Conservation (phyloP, 352 stramenopile species). For the Plasmopara halstedii region DNA sequence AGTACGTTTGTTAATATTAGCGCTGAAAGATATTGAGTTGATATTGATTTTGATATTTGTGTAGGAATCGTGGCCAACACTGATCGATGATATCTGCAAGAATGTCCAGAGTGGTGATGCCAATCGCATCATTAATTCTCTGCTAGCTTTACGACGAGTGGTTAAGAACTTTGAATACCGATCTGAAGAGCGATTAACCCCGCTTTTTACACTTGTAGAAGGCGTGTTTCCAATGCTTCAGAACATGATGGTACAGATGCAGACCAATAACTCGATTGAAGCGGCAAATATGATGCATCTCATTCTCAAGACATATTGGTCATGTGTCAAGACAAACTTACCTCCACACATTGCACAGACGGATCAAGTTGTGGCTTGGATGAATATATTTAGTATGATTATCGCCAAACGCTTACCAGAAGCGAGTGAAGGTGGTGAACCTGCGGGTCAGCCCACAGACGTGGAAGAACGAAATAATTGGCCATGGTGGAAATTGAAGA, state of each 20-base stretch:
- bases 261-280: conserved; percentile 85
- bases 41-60: background rate
- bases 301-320: conserved; percentile 98
- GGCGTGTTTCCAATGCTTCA: conserved; percentile 91
- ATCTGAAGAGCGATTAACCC: conserved; percentile 81
- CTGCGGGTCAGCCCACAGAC: conserved; percentile 82
- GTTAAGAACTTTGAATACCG: conserved; percentile 99
- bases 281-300: conserved; percentile 90
- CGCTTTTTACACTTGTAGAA: conserved; percentile 90
- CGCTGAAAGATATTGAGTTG: background rate
- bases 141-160: conserved; percentile 93
- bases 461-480: conserved; percentile 90
- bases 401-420: conserved; percentile 91
- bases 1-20: conserved; percentile 6
- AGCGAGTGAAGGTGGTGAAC: conserved; percentile 65
- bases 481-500: conserved; percentile 98
- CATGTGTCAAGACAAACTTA: conserved; percentile 92
- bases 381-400: conserved; percentile 81
- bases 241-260: conserved; percentile 83
- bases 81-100: conserved; percentile 83
- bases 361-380: conserved; percentile 89
- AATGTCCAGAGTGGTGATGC: conserved; percentile 88
- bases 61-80: conserved; percentile 84
- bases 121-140: conserved; percentile 82
- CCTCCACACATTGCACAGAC: conserved; percentile 77